Evolutionary conservation across 148 eudicot species (phyloP), one percentile per base, ranked within the genome.

Genomic region (Beta vulgaris): DNA sequence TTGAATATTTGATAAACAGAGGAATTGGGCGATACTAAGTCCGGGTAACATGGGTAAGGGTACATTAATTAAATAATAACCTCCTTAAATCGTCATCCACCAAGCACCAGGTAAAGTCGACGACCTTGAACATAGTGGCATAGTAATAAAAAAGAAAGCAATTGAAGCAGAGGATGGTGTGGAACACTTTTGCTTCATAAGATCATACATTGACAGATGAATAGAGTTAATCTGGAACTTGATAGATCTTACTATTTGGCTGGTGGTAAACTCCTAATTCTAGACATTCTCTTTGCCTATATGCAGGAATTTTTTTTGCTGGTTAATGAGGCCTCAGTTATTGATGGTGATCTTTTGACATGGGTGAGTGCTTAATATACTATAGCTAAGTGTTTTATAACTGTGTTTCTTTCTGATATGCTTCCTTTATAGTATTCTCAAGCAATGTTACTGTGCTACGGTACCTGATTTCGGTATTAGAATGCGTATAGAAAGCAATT

Each of bases 321-420:
- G 87, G 88, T 95, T 76, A 84, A 84, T 31, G 96, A 95, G 84
- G 92, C 93, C 35, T 82, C 91, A 55, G 87, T 90, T 71, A 87
- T 92, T 42, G 93, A 95, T 77, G 98, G 98, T 25, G 93, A 95
- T 81, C 98, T 95, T 81, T 82, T 95, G 73, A 78, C 91, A 76
- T 90, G 97, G 98, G 98, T 95, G 72, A 61, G 93, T 90, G 40
- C 28, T 64, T 6, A 18, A 7, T 57, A 2, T 19, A 57, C 36
- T 59, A 29, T 37, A 21, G 2, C 36, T 5, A 19, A 28, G 21
- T 59, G 11, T 6, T 59, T 59, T 59, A 7, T 57, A 23, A 21
- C 9, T 15, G 10, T 53, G 29, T 37, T 53, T 31, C 18, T 31
- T 2, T 75, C 64, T 65, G 39, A 44, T 21, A n/a, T 34, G 15